Evolutionary conservation across 768 basidiomycete genomes (phyloP), one percentile per base, ranked within the genome.

Genomic region (Calvatia gigantea): DNA sequence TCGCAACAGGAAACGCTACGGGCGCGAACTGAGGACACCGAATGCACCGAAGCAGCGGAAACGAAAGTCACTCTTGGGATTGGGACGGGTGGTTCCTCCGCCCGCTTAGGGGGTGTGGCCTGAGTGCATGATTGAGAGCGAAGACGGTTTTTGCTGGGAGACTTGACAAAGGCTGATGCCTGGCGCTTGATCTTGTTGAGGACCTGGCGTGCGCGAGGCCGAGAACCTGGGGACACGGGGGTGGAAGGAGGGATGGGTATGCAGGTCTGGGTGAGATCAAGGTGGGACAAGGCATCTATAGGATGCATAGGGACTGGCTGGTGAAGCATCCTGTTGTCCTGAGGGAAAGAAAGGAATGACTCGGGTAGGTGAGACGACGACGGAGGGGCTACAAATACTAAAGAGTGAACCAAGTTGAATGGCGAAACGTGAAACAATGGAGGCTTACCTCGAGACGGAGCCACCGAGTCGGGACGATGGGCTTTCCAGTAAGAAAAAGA

Each of bases 161-260:
- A 37, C 21, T 56, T 59, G 17, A 59, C 58, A 19, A 59, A 35
- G 5, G 58, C 58, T 27, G 58, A 56, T 31, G 58, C 58, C 44
- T 56, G 58, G n/a, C 47, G 54, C 37, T 56, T 59, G 33, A 59
- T 38, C 35, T 47, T 51, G 17, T 46, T 37, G n/a, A 55, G n/a
- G 25, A 55, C 54, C 54, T 55, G 44, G 17, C 54, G 45, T 2
- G 54, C 38, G 6, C 44, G 33, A 21, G 54, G 54, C 21, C 45
- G 54, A 47, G 54, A 44, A 9, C 31, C 6, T 6, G 50, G 15
- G 14, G 50, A 21, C 12, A 37, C 3, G 9, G 54, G 32, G 28
- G 37, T 12, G 9, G 45, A 12, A 25, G 53, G 37, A 8, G 19
- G 32, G 17, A 37, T 12, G 11, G 54, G 45, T 27, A 55, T 55